Evolutionary conservation across 371 early-diverging fungal species (phyloP).

Genomic region (Mucor sp.): DNA sequence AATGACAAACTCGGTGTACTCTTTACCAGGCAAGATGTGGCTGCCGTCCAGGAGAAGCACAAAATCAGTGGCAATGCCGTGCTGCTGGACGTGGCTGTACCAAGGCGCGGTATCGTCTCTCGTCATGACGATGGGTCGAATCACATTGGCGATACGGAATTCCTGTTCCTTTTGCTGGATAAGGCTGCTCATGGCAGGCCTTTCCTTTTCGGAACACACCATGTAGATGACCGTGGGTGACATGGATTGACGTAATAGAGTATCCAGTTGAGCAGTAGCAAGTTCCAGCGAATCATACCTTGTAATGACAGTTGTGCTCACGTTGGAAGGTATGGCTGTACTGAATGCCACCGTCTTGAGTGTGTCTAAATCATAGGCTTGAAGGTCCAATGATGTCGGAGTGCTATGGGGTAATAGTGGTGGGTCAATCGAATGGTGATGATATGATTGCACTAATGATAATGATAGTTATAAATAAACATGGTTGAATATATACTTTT

Average conservation of each 20-base stretch:
- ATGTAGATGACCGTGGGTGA: neutral
- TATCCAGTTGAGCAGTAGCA: conserved; percentile 4
- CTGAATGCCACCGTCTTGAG: conserved; percentile 14
- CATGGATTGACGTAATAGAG: conserved; percentile 10
- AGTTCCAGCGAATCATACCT: neutral
- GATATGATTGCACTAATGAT: neutral
- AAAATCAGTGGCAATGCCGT: neutral
- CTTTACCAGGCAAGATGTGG: conserved; percentile 1
- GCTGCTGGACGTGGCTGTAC: neutral
- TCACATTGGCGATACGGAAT: neutral
- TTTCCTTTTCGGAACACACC: conserved; percentile 7
- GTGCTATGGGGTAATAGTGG: neutral
- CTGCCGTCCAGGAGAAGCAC: neutral
- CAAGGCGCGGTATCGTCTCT: neutral
- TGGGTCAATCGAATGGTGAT: neutral
- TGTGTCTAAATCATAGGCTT: conserved; percentile 20
- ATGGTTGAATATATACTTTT: neutral
- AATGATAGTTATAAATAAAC: neutral
- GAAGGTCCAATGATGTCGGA: neutral
- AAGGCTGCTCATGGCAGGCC: neutral
- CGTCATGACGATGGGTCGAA: neutral
- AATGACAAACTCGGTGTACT: conserved; percentile 15
- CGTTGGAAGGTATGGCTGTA: conserved; percentile 27
- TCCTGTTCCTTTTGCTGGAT: neutral
- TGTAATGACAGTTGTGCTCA: neutral